phyloP scores from a whole-genome alignment of 2,329 filamentous ascomycete genomes.

The Sordariomycetes sp. region DNA sequence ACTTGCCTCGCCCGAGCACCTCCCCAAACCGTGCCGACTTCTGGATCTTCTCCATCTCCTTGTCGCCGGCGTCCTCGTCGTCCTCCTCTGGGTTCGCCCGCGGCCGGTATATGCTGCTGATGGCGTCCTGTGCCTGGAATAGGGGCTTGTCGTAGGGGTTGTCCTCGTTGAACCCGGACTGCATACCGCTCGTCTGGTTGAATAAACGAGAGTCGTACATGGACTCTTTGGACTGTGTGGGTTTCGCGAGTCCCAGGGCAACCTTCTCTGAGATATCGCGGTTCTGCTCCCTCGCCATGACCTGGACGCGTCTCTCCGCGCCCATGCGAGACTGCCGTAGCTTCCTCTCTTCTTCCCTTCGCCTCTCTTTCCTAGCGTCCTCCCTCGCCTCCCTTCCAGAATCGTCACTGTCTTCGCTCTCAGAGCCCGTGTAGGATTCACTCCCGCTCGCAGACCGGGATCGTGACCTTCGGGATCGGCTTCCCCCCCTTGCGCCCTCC shows the following conservation, averaged over 20 bases:
- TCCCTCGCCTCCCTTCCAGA: slow-evolving; percentile 67
- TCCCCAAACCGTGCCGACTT: slow-evolving; percentile 77
- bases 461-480: slow-evolving; percentile 21
- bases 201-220: slow-evolving; percentile 98
- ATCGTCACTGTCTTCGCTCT: slow-evolving; percentile 48
- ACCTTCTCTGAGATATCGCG: slow-evolving; percentile 97
- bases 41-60: slow-evolving; percentile 79
- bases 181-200: slow-evolving; percentile 86
- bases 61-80: slow-evolving; percentile 68
- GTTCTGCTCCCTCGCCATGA: slow-evolving; percentile 90
- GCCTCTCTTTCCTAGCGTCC: slow-evolving; percentile 64
- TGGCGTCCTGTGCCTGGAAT: slow-evolving; percentile 90
- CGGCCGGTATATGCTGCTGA: slow-evolving; percentile 87
- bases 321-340: slow-evolving; percentile 93
- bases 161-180: slow-evolving; percentile 91
- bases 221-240: slow-evolving; percentile 79
- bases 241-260: slow-evolving; percentile 86
- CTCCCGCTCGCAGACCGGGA: slow-evolving; percentile 41
- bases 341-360: slow-evolving; percentile 78
- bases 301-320: slow-evolving; percentile 78
- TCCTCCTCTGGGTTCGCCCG: slow-evolving; percentile 63
- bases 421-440: slow-evolving; percentile 38
- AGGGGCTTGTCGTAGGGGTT: slow-evolving; percentile 95
- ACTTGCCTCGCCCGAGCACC: slow-evolving; percentile 78
- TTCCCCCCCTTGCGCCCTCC: slow-evolving; percentile 51